These are phyloP conservation scores for Ustilago vetiveriae DNA, from an alignment of 1,284 basidiomycete genomes.

Conservation along the genomic window DNA sequence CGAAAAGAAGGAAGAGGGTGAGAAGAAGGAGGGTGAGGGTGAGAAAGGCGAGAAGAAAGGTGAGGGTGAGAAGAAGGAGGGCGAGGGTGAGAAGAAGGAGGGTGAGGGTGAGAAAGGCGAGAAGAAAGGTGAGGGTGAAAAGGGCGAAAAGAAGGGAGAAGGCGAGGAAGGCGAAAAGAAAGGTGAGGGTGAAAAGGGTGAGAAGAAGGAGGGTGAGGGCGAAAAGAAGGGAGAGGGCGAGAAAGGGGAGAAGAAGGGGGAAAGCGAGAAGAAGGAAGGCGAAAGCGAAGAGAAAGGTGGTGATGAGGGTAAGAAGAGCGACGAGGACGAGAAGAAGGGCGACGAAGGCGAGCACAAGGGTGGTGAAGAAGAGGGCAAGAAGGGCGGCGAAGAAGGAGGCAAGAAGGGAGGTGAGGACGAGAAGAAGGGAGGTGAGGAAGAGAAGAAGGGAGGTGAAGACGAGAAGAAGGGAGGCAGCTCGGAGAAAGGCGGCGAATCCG, in stretches of 20 bases:
- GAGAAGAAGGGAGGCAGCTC: not conserved
- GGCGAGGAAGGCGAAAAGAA: not conserved
- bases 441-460: not conserved
- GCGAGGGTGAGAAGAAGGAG: conserved; percentile 2
- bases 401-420: not conserved
- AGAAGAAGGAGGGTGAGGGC: conserved; percentile 1
- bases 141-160: not conserved
- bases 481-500: not conserved
- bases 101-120: not conserved
- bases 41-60: too few relatives aligned
- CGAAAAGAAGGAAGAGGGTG: not conserved
- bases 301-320: not conserved
- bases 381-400: not conserved
- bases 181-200: not conserved
- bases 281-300: not conserved
- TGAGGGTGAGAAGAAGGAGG: too few relatives aligned
- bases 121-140: not conserved
- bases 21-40: too few relatives aligned
- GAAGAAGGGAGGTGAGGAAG: not conserved
- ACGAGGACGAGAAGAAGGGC: not conserved
- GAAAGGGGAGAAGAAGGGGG: not conserved
- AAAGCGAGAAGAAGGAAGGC: not conserved
- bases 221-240: conserved; percentile 2
- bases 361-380: not conserved
- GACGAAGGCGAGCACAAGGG: not conserved